Evolutionary conservation across 2,329 filamentous ascomycete species (phyloP).

Genomic region (Calonectria henricotiae): DNA sequence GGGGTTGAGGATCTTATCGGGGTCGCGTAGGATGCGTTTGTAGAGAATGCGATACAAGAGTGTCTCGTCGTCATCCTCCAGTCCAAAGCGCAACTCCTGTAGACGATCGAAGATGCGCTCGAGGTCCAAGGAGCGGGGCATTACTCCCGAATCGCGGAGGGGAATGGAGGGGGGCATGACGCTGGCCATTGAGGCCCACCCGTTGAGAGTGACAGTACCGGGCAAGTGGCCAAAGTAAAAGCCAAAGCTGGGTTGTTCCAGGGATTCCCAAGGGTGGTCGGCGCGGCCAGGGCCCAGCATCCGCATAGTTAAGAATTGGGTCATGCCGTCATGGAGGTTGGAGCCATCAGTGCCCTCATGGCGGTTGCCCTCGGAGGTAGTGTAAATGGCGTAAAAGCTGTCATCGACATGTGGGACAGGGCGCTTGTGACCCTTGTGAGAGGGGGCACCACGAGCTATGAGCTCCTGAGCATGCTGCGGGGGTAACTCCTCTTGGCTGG

Average conservation of each 20-base stretch:
- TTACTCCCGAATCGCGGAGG: slow-evolving; percentile 72
- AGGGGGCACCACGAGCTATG: slow-evolving; percentile 72
- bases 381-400: slow-evolving; percentile 71
- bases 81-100: slow-evolving; percentile 70
- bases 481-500: slow-evolving; percentile 66
- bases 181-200: slow-evolving; percentile 76
- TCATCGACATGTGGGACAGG: slow-evolving; percentile 71
- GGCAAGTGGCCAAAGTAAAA: slow-evolving; percentile 78
- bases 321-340: slow-evolving; percentile 71
- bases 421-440: slow-evolving; percentile 70
- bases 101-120: slow-evolving; percentile 73
- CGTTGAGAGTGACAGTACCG: slow-evolving; percentile 81
- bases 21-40: slow-evolving; percentile 77
- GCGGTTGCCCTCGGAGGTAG: slow-evolving; percentile 65
- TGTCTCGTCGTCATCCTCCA: slow-evolving; percentile 72
- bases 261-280: slow-evolving; percentile 76
- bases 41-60: slow-evolving; percentile 78
- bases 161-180: slow-evolving; percentile 70
- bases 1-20: slow-evolving; percentile 74
- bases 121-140: slow-evolving; percentile 75
- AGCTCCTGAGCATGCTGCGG: slow-evolving; percentile 72
- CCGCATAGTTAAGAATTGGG: slow-evolving; percentile 72
- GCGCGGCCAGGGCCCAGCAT: slow-evolving; percentile 63
- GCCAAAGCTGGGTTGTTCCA: slow-evolving; percentile 82
- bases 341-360: slow-evolving; percentile 65